Evolutionary conservation across 2,329 filamentous ascomycete genomes (phyloP).

Genomic region (Cytospora leucostoma): DNA sequence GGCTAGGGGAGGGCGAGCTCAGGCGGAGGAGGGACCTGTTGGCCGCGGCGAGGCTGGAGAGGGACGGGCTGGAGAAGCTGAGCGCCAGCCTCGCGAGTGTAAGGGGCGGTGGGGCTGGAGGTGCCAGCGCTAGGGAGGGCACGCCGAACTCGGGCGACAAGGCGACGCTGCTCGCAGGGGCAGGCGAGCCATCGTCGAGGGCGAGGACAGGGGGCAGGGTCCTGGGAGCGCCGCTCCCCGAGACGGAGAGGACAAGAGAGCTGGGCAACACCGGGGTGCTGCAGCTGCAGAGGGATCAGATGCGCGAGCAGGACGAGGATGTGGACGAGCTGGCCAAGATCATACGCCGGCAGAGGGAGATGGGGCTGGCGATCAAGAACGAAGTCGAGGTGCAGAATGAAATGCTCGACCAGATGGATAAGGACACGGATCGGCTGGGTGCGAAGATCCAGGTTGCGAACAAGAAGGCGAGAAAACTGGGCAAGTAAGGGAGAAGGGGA

Average conservation of each 20-base stretch:
- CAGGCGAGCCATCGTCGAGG: constrained; percentile 29
- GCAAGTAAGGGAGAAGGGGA: constrained; percentile 6
- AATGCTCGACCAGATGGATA: constrained; percentile 67
- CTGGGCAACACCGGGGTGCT: constrained; percentile 75
- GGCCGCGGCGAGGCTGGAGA: constrained; percentile 68
- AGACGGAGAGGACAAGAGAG: constrained; percentile 76
- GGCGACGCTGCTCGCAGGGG: constrained; percentile 48
- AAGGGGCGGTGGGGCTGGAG: constrained; percentile 43
- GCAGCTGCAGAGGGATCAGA: constrained; percentile 72
- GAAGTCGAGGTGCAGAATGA: constrained; percentile 72
- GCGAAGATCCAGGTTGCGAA: constrained; percentile 75
- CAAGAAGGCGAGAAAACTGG: constrained; percentile 67
- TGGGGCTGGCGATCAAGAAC: constrained; percentile 74
- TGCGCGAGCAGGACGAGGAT: constrained; percentile 73
- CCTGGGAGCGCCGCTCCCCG: constrained; percentile 69
- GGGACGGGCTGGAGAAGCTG: constrained; percentile 73
- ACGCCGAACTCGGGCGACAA: constrained; percentile 52
- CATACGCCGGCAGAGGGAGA: constrained; percentile 72
- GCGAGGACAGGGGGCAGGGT: constrained; percentile 59
- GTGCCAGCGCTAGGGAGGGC: constrained; percentile 52
- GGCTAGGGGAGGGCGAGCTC: constrained; percentile 74
- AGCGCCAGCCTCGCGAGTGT: constrained; percentile 55
- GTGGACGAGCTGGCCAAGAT: constrained; percentile 69
- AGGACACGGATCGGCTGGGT: constrained; percentile 65
- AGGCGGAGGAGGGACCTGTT: constrained; percentile 71